phyloP scores from a whole-genome alignment of 2,329 filamentous ascomycete genomes.

The Neophaeococcomyces aloes region DNA sequence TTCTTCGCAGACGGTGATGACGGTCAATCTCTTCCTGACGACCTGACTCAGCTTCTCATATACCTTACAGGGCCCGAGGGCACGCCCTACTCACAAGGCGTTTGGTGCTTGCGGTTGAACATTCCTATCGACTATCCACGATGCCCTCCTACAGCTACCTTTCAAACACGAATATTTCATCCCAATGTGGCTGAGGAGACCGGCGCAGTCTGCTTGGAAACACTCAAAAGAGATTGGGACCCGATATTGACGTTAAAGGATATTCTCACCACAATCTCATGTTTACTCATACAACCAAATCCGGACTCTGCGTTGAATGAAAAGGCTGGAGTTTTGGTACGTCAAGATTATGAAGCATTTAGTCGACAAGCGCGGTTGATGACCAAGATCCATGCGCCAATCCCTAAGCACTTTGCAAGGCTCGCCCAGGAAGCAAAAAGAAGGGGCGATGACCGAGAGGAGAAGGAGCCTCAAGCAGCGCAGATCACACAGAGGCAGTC shows the following conservation, averaged over 20 bases:
- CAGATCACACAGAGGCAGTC: too few species aligned
- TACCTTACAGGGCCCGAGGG: constrained; percentile 50
- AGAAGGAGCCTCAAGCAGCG: too few species aligned
- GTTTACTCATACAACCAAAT: constrained; percentile 54
- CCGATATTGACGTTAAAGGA: constrained; percentile 47
- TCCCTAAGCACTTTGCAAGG: constrained; percentile 37
- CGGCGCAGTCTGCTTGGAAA: constrained; percentile 54
- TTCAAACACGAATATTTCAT: constrained; percentile 53
- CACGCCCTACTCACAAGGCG: constrained; percentile 48
- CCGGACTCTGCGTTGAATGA: constrained; percentile 54
- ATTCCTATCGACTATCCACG: constrained; percentile 41
- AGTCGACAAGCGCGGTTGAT: constrained; percentile 48
- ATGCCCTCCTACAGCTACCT: constrained; percentile 46
- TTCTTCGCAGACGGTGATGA: constrained; percentile 40
- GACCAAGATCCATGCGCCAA: constrained; percentile 50
- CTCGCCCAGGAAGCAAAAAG: constrained; percentile 44
- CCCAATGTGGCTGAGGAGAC: constrained; percentile 55
- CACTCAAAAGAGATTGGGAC: constrained; percentile 54
- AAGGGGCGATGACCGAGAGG: constrained; percentile 39
- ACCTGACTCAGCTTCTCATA: constrained; percentile 48
- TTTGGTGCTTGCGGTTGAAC: constrained; percentile 50
- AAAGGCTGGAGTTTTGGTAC: constrained; percentile 47
- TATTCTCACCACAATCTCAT: constrained; percentile 50
- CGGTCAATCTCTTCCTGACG: constrained; percentile 33
- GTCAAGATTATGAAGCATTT: constrained; percentile 50